These are phyloP conservation scores for Podospora sp. DNA, from an alignment of 495 filamentous ascomycete genomes.

Conservation along the genomic window DNA sequence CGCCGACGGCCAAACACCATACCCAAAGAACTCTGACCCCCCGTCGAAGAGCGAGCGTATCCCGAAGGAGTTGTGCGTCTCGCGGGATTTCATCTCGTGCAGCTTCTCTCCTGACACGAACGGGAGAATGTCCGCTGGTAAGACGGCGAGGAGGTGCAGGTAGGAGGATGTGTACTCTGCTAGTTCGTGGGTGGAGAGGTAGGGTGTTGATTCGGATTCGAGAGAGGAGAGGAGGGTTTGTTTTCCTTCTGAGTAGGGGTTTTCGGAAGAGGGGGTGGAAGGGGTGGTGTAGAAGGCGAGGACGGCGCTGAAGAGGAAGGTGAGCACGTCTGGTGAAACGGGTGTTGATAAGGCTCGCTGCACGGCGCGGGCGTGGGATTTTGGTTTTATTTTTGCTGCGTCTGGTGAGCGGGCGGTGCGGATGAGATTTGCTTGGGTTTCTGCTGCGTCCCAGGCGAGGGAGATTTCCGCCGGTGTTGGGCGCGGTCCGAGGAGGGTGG, in stretches of 20 bases:
- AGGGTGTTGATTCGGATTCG: conserved; percentile 2
- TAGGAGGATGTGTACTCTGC: background rate
- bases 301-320: background rate
- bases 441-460: background rate
- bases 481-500: background rate
- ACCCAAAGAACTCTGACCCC: conserved; percentile 11
- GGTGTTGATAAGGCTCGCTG: background rate
- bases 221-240: background rate
- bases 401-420: background rate
- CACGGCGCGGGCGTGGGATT: background rate
- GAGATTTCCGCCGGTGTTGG: background rate
- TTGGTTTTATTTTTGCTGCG: background rate
- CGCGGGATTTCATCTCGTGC: conserved; percentile 1
- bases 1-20: conserved; percentile 4
- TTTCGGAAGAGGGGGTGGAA: background rate
- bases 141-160: background rate
- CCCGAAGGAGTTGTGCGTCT: conserved; percentile 9
- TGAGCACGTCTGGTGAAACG: background rate
- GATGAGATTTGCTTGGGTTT: background rate
- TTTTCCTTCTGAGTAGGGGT: too few relatives aligned
- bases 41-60: conserved; percentile 2
- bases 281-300: background rate
- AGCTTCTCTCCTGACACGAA: background rate
- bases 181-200: background rate
- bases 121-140: background rate